Percentiles rank a stretch among this genome's conserved stretches.
Conservation (phyloP, 768 basidiomycete species). For the Podaxis carcinomalis region DNA sequence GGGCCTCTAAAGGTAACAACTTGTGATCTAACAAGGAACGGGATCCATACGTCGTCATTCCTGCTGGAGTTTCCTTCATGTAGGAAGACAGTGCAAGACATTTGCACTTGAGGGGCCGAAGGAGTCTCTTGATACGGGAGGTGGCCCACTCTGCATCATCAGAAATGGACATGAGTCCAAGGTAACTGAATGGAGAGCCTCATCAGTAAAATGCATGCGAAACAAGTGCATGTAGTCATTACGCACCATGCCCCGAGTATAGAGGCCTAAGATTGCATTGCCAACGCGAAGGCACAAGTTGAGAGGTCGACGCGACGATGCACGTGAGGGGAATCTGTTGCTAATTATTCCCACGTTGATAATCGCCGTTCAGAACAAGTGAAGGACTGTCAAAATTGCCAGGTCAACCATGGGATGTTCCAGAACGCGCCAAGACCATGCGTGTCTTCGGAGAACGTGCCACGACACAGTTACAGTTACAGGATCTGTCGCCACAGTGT, state of each 20-base stretch:
- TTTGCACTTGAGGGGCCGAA: constrained; percentile 45
- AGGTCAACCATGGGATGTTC: not conserved
- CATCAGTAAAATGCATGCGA: not conserved
- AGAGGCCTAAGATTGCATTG: not conserved
- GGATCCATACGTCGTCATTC: not conserved
- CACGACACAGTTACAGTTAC: not conserved
- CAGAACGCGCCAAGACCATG: not conserved
- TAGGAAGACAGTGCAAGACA: constrained; percentile 30
- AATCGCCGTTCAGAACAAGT: not conserved
- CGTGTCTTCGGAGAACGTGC: not conserved
- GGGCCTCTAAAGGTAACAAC: constrained; percentile 33
- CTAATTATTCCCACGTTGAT: not conserved
- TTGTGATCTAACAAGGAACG: constrained; percentile 14
- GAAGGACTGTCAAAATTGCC: not conserved
- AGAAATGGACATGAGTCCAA: constrained; percentile 1
- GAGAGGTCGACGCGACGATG: not conserved
- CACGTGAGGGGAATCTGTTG: not conserved
- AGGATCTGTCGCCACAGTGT: not conserved
- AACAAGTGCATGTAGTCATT: no score
- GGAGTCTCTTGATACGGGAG: constrained; percentile 34
- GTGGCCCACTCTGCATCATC: constrained; percentile 3
- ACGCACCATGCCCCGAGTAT: not conserved
- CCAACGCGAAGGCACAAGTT: not conserved
- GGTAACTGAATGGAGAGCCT: not conserved
- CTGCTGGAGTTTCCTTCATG: constrained; percentile 11